Evolutionary conservation across 2,329 filamentous ascomycete genomes (phyloP).

Genomic region (Aspergillus candidus): DNA sequence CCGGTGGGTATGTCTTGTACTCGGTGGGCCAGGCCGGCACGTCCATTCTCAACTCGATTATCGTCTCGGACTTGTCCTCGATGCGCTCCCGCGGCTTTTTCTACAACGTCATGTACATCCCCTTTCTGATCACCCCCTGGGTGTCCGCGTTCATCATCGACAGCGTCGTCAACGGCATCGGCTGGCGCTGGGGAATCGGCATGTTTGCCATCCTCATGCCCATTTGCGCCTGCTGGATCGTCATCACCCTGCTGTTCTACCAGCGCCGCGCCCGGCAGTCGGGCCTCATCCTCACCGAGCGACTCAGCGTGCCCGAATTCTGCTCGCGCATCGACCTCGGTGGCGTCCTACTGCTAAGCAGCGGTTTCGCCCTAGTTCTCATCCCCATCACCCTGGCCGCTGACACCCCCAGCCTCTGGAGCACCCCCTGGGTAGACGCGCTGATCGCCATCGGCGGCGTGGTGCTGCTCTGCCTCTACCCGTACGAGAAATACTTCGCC

Average conservation of each 20-base stretch:
- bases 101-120: slow-evolving; percentile 34
- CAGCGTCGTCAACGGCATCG: slow-evolving; percentile 35
- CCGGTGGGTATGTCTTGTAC: slow-evolving; percentile 34
- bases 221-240: slow-evolving; percentile 30
- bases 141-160: slow-evolving; percentile 39
- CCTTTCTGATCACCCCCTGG: slow-evolving; percentile 39
- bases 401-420: slow-evolving; percentile 38
- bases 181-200: slow-evolving; percentile 43
- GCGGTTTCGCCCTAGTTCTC: slow-evolving; percentile 45
- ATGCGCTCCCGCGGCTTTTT: slow-evolving; percentile 38
- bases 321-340: slow-evolving; percentile 32
- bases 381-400: slow-evolving; percentile 45
- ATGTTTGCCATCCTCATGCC: slow-evolving; percentile 42
- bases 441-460: slow-evolving; percentile 41
- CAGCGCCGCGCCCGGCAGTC: slow-evolving; percentile 29
- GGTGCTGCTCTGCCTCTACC: slow-evolving; percentile 39
- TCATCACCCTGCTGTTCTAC: slow-evolving; percentile 33
- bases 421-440: slow-evolving; percentile 41
- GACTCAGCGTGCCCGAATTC: slow-evolving; percentile 22
- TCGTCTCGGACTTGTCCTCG: slow-evolving; percentile 40
- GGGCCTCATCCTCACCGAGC: slow-evolving; percentile 22
- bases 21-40: slow-evolving; percentile 36
- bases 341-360: slow-evolving; percentile 44
- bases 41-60: slow-evolving; percentile 37
- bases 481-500: slow-evolving; percentile 45